phyloP scores from a whole-genome alignment of 1,284 basidiomycete species.

The Ganoderma multipileum region DNA sequence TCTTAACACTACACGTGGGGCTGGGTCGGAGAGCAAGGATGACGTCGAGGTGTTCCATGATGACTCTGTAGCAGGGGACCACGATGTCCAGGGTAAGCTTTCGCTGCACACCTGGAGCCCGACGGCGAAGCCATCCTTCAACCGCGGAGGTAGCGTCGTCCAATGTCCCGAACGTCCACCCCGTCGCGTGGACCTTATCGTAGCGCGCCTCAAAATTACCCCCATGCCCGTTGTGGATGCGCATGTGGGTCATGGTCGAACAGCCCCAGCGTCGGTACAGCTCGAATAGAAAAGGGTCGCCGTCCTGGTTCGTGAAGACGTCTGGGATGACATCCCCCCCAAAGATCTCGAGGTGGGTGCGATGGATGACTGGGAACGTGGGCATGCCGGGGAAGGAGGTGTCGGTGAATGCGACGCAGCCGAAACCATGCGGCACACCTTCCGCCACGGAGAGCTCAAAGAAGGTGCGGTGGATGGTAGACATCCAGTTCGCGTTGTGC shows the following conservation, averaged over 20 bases:
- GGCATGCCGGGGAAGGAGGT: conserved; percentile 64
- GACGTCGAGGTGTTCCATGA: conserved; percentile 48
- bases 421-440: conserved; percentile 52
- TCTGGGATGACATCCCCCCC: conserved; percentile 56
- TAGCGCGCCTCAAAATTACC: conserved; percentile 56
- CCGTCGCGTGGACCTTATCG: conserved; percentile 47
- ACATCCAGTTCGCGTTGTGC: conserved; percentile 60
- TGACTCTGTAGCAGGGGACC: conserved; percentile 63
- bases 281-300: conserved; percentile 64
- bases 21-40: conserved; percentile 54
- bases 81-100: conserved; percentile 60
- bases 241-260: conserved; percentile 51
- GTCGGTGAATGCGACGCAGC: conserved; percentile 65
- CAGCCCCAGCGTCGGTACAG: conserved; percentile 64
- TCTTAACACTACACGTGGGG: conserved; percentile 52
- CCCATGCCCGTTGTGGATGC: conserved; percentile 54
- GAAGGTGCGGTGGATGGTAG: conserved; percentile 49
- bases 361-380: conserved; percentile 63
- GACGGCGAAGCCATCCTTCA: conserved; percentile 46
- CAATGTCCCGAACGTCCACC: conserved; percentile 59
- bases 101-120: conserved; percentile 35
- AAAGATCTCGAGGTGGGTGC: conserved; percentile 63
- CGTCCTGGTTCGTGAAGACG: conserved; percentile 64
- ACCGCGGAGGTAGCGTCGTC: conserved; percentile 47
- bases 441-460: conserved; percentile 39